A percentile compares a stretch with the other conserved stretches of the same genome.
Evolutionary conservation across 345 rosid species (phyloP).

Genomic region (Rhodamnia rubescens): DNA sequence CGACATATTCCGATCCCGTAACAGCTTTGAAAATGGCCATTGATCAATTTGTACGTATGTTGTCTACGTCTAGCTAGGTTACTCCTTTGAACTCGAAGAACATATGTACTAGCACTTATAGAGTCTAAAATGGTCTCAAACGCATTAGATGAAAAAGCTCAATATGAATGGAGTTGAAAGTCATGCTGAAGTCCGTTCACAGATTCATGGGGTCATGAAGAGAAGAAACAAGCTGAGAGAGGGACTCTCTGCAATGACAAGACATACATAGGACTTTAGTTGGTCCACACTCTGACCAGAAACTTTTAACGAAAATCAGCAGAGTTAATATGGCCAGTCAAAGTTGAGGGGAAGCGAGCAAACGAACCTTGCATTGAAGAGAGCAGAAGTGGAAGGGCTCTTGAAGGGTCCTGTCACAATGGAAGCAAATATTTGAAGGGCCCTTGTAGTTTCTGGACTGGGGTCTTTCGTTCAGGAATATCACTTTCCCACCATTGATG

Average conservation of each 20-base stretch:
- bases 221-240: not conserved
- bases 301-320: not conserved
- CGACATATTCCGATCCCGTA: not conserved
- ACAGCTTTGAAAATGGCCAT: not conserved
- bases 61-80: not conserved
- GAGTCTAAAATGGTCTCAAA: not conserved
- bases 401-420: constrained; percentile 91
- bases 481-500: constrained; percentile 86
- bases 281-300: not conserved
- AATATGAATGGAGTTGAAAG: not conserved
- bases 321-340: not conserved
- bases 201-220: not conserved
- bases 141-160: not conserved
- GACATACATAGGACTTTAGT: not conserved
- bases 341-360: not conserved
- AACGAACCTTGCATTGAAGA: constrained; percentile 82
- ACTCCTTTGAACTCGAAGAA: not conserved
- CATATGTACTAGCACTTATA: not conserved
- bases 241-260: not conserved
- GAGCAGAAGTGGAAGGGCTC: constrained; percentile 90
- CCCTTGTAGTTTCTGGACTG: constrained; percentile 73
- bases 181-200: not conserved
- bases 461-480: constrained; percentile 84
- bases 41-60: not conserved
- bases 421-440: constrained; percentile 69